Percentiles rank a stretch among this genome's conserved stretches.
phyloP scores from a whole-genome alignment of 1,139 yeast species.

The Nakaseomyces glabratus region DNA sequence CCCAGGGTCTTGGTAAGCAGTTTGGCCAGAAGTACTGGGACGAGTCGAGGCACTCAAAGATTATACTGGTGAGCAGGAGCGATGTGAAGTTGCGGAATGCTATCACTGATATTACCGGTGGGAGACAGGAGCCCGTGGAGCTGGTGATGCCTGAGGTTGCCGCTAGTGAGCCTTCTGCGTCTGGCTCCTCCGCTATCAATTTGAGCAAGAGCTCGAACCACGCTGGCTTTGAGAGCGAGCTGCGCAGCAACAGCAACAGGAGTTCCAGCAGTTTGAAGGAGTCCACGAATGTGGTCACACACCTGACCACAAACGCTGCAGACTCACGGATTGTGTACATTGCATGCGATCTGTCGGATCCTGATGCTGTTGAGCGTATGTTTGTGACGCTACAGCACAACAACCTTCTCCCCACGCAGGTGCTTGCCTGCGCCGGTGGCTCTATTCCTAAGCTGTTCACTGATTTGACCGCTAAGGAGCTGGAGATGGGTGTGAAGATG shows the following conservation, averaged over 20 bases:
- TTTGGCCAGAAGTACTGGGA: conserved; percentile 52
- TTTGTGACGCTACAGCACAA: conserved; percentile 29
- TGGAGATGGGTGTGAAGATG: conserved; percentile 51
- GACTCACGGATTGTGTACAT: conserved; percentile 25
- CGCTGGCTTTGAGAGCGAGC: too few species aligned
- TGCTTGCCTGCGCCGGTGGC: conserved; percentile 83
- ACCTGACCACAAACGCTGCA: neutral
- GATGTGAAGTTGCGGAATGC: conserved; percentile 45
- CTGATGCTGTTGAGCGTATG: conserved; percentile 41
- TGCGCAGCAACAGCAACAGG: conserved; percentile 11
- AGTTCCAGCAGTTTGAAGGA: conserved; percentile 12
- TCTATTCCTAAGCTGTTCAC: conserved; percentile 70
- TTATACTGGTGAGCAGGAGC: conserved; percentile 70
- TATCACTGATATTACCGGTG: conserved; percentile 35
- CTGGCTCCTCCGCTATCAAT: too few species aligned
- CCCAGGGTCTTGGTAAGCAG: conserved; percentile 88
- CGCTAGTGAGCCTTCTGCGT: too few species aligned
- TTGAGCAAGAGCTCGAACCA: too few species aligned
- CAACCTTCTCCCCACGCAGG: conserved; percentile 49
- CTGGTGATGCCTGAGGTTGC: conserved; percentile 1
- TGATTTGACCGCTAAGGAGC: conserved; percentile 52
- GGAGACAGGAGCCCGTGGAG: conserved; percentile 2
- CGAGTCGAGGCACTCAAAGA: conserved; percentile 45
- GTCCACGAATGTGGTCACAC: too few species aligned
- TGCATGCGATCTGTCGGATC: conserved; percentile 58